These are phyloP conservation scores for Rhinocladiella similis DNA, from an alignment of 2,329 filamentous ascomycete genomes.

Conservation along the genomic window DNA sequence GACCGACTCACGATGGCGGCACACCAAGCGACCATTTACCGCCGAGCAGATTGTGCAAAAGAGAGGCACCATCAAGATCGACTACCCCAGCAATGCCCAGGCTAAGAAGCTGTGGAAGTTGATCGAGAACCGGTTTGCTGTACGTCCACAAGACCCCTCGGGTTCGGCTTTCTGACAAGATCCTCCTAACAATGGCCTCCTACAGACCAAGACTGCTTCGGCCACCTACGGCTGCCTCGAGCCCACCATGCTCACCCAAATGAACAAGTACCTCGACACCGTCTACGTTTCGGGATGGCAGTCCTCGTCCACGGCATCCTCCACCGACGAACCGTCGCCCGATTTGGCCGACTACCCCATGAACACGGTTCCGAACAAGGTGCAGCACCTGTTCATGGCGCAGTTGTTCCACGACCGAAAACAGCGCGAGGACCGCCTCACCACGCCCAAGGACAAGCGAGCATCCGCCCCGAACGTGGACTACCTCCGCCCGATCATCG, in stretches of 20 bases:
- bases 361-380: conserved; percentile 97
- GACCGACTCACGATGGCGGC: conserved; percentile 85
- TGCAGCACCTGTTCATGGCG: conserved; percentile 94
- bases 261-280: conserved; percentile 98
- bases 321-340: conserved; percentile 92
- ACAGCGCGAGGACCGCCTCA: conserved; percentile 91
- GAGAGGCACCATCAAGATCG: conserved; percentile 83
- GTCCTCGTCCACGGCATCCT: conserved; percentile 91
- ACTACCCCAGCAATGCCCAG: conserved; percentile 86
- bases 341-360: conserved; percentile 98
- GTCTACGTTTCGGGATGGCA: conserved; percentile 99
- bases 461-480: conserved; percentile 76
- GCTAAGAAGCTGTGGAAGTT: conserved; percentile 94
- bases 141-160: conserved; percentile 42
- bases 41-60: conserved; percentile 97
- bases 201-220: conserved; percentile 76
- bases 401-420: conserved; percentile 99
- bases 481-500: conserved; percentile 93
- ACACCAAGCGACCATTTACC: conserved; percentile 89
- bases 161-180: not conserved
- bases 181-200: conserved; percentile 3
- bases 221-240: conserved; percentile 97
- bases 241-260: conserved; percentile 97
- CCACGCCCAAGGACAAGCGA: conserved; percentile 71
- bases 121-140: conserved; percentile 82